Evolutionary conservation across 2,329 filamentous ascomycete species (phyloP).

Genomic region (Calonectria pauciramosa): DNA sequence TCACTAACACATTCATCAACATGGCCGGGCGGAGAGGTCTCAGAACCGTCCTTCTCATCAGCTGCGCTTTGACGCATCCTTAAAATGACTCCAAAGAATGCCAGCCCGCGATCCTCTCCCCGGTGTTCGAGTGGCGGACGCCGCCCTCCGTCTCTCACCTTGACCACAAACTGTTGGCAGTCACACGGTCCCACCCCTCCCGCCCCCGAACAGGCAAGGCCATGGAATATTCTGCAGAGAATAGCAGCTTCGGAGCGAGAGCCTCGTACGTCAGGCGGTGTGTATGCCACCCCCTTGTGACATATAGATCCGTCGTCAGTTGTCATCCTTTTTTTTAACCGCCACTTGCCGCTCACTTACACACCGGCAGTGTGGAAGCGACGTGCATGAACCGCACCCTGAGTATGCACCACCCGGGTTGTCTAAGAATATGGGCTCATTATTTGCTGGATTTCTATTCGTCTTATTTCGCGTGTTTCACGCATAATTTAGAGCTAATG

Average conservation of each 20-base stretch:
- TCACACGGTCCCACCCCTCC: slow-evolving; percentile 22
- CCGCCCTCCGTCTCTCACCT: slow-evolving; percentile 19
- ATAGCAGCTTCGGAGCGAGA: not conserved
- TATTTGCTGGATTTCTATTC: slow-evolving; percentile 4
- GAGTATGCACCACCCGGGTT: not conserved
- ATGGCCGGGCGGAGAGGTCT: too few species aligned
- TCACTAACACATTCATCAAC: not conserved
- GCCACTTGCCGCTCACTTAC: slow-evolving; percentile 18
- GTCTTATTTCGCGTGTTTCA: slow-evolving; percentile 8
- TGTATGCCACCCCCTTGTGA: slow-evolving; percentile 6
- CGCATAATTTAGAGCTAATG: slow-evolving; percentile 13
- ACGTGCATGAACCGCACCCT: not conserved
- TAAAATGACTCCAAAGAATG: not conserved
- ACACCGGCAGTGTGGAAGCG: slow-evolving; percentile 5
- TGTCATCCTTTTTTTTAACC: not conserved
- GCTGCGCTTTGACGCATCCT: not conserved
- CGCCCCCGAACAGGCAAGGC: slow-evolving; percentile 19
- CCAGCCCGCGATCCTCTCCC: not conserved
- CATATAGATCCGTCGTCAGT: not conserved
- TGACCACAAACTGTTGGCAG: not conserved
- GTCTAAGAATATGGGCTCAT: not conserved
- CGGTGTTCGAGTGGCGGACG: slow-evolving; percentile 15
- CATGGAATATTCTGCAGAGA: slow-evolving; percentile 15
- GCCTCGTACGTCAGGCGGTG: not conserved
- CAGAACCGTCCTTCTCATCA: not conserved